Evolutionary conservation across 345 rosid genomes (phyloP), one percentile per base, ranked within the genome.

Genomic region (Sisymbrium altissimum): DNA sequence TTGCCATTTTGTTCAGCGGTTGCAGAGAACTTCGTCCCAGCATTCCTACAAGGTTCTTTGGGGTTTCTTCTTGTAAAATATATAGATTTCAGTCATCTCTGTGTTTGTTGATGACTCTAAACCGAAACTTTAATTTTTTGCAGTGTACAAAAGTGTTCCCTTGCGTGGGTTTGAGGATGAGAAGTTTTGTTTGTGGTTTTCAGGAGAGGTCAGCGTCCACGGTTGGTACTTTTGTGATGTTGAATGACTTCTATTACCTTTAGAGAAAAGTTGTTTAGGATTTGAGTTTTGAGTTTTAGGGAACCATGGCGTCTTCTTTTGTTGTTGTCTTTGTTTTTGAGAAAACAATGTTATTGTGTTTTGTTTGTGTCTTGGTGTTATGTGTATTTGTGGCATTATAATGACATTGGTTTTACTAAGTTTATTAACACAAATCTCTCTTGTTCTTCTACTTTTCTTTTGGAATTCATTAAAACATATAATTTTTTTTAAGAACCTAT

Each of bases 151-250:
- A 85, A 80, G 88, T 13, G 81, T 79, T 58, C 84, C 93, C 64
- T 73, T 96, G 40, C 96, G 97, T 78, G 99, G 99, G 35, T 96
- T 86, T 53, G 98, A 96, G 76, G 98, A 96, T 81, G 97, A 90
- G 82, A 96, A 96, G 75, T 92, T 96, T 79, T 73, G 81, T 71
- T 92, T 59, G 90, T 92, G 73, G 98, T 64, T 62, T 86, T 92
- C 78, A 89, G 92, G 75, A 87, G 92, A 69, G 96, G 99, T 58
- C 92, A 83, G 67, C 85, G 96, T 14, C 97, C 99, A 62, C 72
- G 86, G 99, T 89, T 65, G 62, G 97, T 82, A 74, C 60, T 78
- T 50, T 78, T 45, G 30, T 25, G 30, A 18, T 53, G 54, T 45
- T 53, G 32, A 50, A 65, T 40, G 54, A 32, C n/a, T n/a, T n/a